Base-by-base conservation (phyloP, 2,329 filamentous ascomycete species). In the Fusarium sp. region DNA sequence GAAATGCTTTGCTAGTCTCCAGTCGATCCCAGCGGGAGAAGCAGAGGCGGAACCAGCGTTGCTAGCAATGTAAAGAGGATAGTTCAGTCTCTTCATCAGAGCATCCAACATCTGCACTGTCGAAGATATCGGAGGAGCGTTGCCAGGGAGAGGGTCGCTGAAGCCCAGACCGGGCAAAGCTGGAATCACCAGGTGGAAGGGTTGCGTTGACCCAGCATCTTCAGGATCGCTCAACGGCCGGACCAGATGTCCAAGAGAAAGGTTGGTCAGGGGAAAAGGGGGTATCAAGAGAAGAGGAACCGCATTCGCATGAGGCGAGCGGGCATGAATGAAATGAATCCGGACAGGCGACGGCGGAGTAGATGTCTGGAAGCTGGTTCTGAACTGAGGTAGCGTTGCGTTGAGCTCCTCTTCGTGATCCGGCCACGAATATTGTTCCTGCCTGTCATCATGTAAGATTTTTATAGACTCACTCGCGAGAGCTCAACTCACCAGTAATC, bases 131-230 rank as follows among this genome's bases (percentile, higher is more conserved):
- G 87, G 85, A 76, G 87, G 84, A 9, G 81, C 82, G 57, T 87
- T 86, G 64, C 85, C 84, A 1, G 85, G 83, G 43, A 91, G 84
- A 3, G 90, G 84, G 79, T 93, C 91, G 79, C 91, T 92, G 77
- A 93, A 94, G 17, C 90, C 91, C 54, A 92, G 84, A 0, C 91
- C 91, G 0, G 92, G 91, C 22, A 93, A 85, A 50, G 89, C 90
- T 1, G 92, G 91, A 22, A 90, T 88, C 22, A 94, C 87, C n/a
- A 93, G 79, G 76, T 93, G 90, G 76, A 93, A 94, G 1, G 90
- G 85, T 68, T 89, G 87, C 20, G 81, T 76, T 47, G 77, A 75
- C 63, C 80, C 76, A 74, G 82, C 79, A 80, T 86, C 84, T 11
- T 87, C 82, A 2, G 90, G 90, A 25, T 90, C 83, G 4, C 87